Percentiles rank a stretch among this genome's conserved stretches.
These are phyloP conservation scores for Kuraishia piskuri DNA, from an alignment of 805 yeast genomes.

Conservation along the genomic window DNA sequence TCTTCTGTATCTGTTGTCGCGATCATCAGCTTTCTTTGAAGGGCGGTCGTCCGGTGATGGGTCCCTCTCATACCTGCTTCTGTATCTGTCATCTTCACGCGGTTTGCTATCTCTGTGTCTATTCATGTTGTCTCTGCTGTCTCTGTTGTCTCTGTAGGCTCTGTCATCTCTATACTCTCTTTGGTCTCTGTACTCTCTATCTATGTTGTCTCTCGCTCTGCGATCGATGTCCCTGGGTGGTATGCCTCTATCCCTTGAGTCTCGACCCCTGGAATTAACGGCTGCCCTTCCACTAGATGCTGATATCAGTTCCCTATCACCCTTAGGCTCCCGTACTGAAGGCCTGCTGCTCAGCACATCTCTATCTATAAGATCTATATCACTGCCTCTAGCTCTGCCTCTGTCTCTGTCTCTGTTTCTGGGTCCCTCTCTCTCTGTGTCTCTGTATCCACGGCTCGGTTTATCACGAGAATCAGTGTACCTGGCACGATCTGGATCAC, in stretches of 20 bases:
- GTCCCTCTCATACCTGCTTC: conserved; percentile 1
- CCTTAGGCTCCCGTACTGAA: neutral
- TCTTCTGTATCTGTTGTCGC: neutral
- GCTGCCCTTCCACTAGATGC: neutral
- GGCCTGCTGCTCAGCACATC: neutral
- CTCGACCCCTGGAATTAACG: neutral
- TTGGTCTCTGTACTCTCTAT: neutral
- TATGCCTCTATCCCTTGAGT: neutral
- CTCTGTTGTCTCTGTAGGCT: neutral
- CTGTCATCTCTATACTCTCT: conserved; percentile 1
- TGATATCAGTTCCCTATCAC: neutral
- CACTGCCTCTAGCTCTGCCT: neutral
- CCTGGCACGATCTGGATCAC: neutral
- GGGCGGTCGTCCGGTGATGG: neutral
- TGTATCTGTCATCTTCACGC: conserved; percentile 18
- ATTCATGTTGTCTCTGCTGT: neutral
- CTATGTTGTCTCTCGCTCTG: conserved; percentile 1
- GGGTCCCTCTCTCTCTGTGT: neutral
- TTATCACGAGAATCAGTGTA: neutral
- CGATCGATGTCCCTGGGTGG: neutral
- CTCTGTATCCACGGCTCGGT: neutral
- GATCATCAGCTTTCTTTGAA: neutral
- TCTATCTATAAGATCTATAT: neutral
- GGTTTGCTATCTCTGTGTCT: conserved; percentile 5
- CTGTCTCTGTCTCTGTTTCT: neutral